Percentiles rank a stretch among this genome's conserved stretches.
These are phyloP conservation scores for Ophiocordyceps unilateralis DNA, from an alignment of 2,329 filamentous ascomycete species.

Conservation along the genomic window DNA sequence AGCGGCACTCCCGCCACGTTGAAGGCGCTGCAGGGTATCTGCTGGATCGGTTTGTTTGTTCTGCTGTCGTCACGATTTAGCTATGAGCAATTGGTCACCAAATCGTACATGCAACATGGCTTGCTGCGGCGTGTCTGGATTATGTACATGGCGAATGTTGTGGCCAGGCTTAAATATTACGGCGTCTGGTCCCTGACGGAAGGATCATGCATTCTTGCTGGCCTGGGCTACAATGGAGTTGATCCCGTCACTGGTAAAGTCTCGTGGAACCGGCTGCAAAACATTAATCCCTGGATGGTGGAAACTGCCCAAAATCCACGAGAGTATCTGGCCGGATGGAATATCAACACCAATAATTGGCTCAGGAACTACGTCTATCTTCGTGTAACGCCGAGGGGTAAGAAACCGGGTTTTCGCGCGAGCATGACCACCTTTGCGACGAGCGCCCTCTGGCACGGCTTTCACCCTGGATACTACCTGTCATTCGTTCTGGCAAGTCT, in stretches of 20 bases:
- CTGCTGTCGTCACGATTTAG: slow-evolving; percentile 53
- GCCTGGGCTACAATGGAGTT: slow-evolving; percentile 85
- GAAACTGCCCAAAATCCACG: slow-evolving; percentile 89
- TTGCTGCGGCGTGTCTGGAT: slow-evolving; percentile 60
- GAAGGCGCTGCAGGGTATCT: slow-evolving; percentile 56
- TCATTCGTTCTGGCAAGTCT: slow-evolving; percentile 80
- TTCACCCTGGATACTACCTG: slow-evolving; percentile 92
- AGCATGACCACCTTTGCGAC: slow-evolving; percentile 88
- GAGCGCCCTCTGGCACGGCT: slow-evolving; percentile 94
- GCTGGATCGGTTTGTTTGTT: slow-evolving; percentile 69
- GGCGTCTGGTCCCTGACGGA: slow-evolving; percentile 90
- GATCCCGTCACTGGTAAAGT: slow-evolving; percentile 72
- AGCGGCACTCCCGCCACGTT: slow-evolving; percentile 70
- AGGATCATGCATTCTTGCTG: slow-evolving; percentile 83
- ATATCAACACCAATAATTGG: slow-evolving; percentile 98
- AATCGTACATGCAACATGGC: slow-evolving; percentile 47
- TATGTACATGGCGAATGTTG: slow-evolving; percentile 70
- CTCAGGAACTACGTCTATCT: slow-evolving; percentile 90
- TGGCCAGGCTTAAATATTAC: slow-evolving; percentile 83
- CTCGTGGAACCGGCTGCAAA: slow-evolving; percentile 75
- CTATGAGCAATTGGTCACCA: slow-evolving; percentile 43
- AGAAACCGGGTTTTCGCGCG: slow-evolving; percentile 90
- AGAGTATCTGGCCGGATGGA: slow-evolving; percentile 83
- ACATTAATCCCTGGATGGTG: slow-evolving; percentile 72
- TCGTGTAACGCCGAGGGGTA: slow-evolving; percentile 82